Conservation (phyloP, 306 rosid genomes). For the Fagus crenata region DNA sequence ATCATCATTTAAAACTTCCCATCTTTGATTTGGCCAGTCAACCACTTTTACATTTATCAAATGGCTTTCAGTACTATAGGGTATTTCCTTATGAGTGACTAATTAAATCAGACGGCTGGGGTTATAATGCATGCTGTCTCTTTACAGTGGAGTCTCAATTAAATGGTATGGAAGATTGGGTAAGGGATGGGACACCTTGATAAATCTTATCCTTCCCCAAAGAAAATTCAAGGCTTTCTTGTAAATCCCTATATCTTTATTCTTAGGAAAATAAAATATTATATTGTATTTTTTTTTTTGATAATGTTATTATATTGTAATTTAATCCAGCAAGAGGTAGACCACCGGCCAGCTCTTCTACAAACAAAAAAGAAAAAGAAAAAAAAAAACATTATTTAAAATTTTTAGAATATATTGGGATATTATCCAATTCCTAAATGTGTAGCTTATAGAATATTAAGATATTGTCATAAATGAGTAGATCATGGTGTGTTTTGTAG, state of each 20-base stretch:
- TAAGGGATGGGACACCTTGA: slow-evolving; percentile 2
- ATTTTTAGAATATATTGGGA: no score
- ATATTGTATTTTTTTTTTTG: no score
- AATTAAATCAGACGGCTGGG: neutral
- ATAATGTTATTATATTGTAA: no score
- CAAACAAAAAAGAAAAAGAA: no score
- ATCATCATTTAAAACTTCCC: neutral
- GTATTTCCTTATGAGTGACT: neutral
- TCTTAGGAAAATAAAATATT: neutral
- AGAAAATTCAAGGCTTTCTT: neutral
- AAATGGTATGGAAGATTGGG: slow-evolving; percentile 11
- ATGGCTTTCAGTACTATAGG: neutral
- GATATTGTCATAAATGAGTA: no score
- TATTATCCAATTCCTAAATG: no score
- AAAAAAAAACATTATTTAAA: no score
- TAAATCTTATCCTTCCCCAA: neutral
- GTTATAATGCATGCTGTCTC: neutral
- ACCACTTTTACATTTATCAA: slow-evolving; percentile 15
- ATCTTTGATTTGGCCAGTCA: neutral
- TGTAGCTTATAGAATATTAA: no score
- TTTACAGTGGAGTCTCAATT: neutral
- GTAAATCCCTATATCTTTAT: neutral
- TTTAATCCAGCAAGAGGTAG: no score
- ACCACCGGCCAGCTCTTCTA: no score
- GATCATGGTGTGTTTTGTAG: no score